Evolutionary conservation across 805 yeast species (phyloP), one percentile per base, ranked within the genome.

Genomic region (Zygoascus biomembranicola): DNA sequence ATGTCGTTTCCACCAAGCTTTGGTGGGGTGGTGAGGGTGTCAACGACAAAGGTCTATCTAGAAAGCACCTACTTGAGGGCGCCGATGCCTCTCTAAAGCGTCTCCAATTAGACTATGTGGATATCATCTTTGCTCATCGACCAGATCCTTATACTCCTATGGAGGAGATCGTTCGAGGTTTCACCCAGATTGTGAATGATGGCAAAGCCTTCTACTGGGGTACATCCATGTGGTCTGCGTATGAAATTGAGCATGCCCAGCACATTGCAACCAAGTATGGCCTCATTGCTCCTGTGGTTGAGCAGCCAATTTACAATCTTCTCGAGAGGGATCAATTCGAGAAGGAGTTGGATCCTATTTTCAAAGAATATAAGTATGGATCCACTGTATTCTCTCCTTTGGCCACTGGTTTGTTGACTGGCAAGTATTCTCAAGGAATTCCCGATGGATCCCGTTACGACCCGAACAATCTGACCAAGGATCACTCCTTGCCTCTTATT

Each of bases 141-240:
- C 65, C 63, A 10, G 68, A 64, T 45, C 53, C 59, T 31, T 51
- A 46, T 31, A 61, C 62, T 10, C 66, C 66, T 18, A 64, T 62
- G 59, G 67, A 63, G 51, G 67, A 63, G 52, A 57, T 64, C 13
- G 67, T 64, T 20, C 60, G 67, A 26, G 67, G 59, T 2, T 64
- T 64, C 52, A 64, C 64, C 28, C 63, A 64, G 55, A 47, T 64
- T 41, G 63, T 64, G 41, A 46, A 52, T 23, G 63, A 60, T 42
- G 67, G 67, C 41, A 63, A 64, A 55, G 67, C 67, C 11, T 48
- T 58, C 28, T 64, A 64, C 57, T 64, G 67, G 67, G 67, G 66
- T 2, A 64, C 67, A 0, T 61, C 63, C 8, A 64, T 63, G 57
- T 64, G 67, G 67, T 51, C 59, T 16, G 64, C 67, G n/a, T 64